Evolutionary conservation across 768 basidiomycete species (phyloP).

Genomic region (Phaeolepiota aurea): DNA sequence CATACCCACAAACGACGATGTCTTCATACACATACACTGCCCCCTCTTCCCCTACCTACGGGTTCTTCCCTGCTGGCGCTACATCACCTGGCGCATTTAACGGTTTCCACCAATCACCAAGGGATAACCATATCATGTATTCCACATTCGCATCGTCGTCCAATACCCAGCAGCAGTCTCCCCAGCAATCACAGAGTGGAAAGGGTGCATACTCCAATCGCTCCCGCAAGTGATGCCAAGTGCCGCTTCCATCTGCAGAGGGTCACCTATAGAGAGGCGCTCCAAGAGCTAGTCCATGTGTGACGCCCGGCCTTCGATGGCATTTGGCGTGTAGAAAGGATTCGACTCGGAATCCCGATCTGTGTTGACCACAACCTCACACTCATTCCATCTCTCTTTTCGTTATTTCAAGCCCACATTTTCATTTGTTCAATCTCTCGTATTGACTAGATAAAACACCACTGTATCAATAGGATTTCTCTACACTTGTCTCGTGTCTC

Average conservation of each 20-base stretch:
- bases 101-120: conserved; percentile 50
- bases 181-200: conserved; percentile 9
- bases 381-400: neutral
- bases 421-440: conserved; percentile 2
- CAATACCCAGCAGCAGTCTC: conserved; percentile 6
- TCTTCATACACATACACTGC: conserved; percentile 35
- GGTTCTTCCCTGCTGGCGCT: conserved; percentile 50
- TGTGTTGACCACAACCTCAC: neutral
- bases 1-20: conserved; percentile 18
- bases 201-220: conserved; percentile 12
- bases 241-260: neutral
- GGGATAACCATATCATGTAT: conserved; percentile 53
- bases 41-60: conserved; percentile 47
- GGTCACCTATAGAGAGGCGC: neutral
- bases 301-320: neutral
- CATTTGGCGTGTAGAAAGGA: too few relatives aligned
- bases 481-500: too few relatives aligned
- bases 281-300: neutral
- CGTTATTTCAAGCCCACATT: conserved; percentile 1
- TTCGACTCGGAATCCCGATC: too few relatives aligned
- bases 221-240: conserved; percentile 1
- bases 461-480: conserved; percentile 18
- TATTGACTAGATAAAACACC: conserved; percentile 6
- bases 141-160: conserved; percentile 30
- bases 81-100: conserved; percentile 52